phyloP scores from a whole-genome alignment of 129 eudicot genomes.

The Artemisia tridentata region DNA sequence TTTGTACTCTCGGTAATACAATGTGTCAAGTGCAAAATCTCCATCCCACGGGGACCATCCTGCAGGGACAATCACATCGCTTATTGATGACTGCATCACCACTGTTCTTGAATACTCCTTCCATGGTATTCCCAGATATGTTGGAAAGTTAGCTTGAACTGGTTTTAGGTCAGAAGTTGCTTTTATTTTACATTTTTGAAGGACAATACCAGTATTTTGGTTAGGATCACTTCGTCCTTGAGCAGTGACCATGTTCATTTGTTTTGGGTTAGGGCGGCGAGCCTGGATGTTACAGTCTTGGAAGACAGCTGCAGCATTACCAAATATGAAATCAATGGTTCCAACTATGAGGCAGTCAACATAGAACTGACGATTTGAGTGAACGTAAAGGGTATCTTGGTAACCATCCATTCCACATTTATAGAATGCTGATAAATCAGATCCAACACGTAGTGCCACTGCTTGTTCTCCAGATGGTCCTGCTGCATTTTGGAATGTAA shows the following conservation, averaged over 20 bases:
- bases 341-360: slow-evolving; percentile 54
- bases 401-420: slow-evolving; percentile 51
- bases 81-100: slow-evolving; percentile 43
- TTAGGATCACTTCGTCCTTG: slow-evolving; percentile 36
- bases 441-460: slow-evolving; percentile 50
- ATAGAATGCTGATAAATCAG: slow-evolving; percentile 53
- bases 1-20: slow-evolving; percentile 61
- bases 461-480: slow-evolving; percentile 68
- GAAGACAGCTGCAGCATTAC: slow-evolving; percentile 40
- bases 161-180: slow-evolving; percentile 38
- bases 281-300: slow-evolving; percentile 45
- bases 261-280: slow-evolving; percentile 38
- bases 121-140: slow-evolving; percentile 73
- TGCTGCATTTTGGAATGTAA: slow-evolving; percentile 61
- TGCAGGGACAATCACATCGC: slow-evolving; percentile 39
- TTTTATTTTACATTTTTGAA: slow-evolving; percentile 51
- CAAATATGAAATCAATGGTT: slow-evolving; percentile 68
- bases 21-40: slow-evolving; percentile 44
- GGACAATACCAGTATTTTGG: slow-evolving; percentile 47
- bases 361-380: slow-evolving; percentile 52
- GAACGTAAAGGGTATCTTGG: slow-evolving; percentile 60
- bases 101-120: slow-evolving; percentile 62
- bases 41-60: slow-evolving; percentile 68
- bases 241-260: slow-evolving; percentile 58
- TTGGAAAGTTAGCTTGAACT: slow-evolving; percentile 20